Base-by-base conservation (phyloP, 2,329 filamentous ascomycete species). In the Rhexocercosporidium sp. region DNA sequence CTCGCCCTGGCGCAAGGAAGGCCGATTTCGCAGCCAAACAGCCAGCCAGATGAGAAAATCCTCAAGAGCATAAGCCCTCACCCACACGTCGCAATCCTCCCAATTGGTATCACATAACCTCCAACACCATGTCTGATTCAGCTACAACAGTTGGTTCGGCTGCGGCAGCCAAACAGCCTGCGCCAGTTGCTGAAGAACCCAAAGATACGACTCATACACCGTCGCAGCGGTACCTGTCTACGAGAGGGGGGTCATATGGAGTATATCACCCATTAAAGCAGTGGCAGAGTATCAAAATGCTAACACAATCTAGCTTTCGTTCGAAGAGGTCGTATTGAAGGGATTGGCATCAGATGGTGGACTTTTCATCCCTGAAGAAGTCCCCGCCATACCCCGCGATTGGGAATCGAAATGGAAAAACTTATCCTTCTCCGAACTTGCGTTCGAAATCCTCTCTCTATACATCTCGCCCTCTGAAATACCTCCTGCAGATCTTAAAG, bases 381-480 rank as follows among this genome's bases (percentile, higher is more conserved):
- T 97, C 69, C 94, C 94, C 59, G 78, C 82, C 3, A 79, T 90
- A 64, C 87, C 87, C 65, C 75, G 76, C 65, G 83, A 89, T 77
- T 92, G 90, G 89, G 82, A 90, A 75, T 85, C 84, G 41, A 80
- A 81, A 76, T 97, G 94, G 94, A 86, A 89, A 75, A 86, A 93
- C 76, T 86, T 93, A 70, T 89, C 90, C 51, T 97, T 94, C 81
- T 81, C 90, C 75, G 91, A 97, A 39, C 85, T 97, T 62, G 94
- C 94, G 64, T 92, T 90, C 80, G 86, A 94, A 78, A 90, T 98
- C 78, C 88, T 97, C 79, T 92, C 89, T 59, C 88, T 97, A 62
- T 98, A 96, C 82, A 93, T 98, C 76, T 94, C 94, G 0, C 81
- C 88, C 37, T 83, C 86, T 64, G 95, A 98, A 81, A 96, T 98